phyloP scores from a whole-genome alignment of 345 rosid species.

The Dipteronia dyeriana region DNA sequence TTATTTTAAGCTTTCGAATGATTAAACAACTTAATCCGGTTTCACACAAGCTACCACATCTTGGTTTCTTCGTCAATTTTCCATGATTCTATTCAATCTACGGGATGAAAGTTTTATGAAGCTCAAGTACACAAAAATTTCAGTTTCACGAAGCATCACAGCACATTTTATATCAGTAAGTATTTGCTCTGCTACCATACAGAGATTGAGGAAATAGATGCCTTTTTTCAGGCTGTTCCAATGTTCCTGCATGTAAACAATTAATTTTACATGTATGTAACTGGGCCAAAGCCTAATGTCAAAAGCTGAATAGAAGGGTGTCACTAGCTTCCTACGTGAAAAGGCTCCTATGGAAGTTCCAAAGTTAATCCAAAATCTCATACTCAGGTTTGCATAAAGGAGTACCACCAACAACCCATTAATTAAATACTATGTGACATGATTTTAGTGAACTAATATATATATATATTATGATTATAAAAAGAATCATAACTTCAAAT shows the following conservation, averaged over 20 bases:
- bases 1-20: not conserved
- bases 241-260: not conserved
- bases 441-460: not conserved
- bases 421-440: not conserved
- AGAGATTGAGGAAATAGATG: not conserved
- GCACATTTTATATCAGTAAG: not conserved
- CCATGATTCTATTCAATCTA: not conserved
- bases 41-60: not conserved
- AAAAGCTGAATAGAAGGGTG: not conserved
- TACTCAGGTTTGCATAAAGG: not conserved
- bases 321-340: not conserved
- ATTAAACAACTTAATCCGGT: not conserved
- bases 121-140: not conserved
- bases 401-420: not conserved
- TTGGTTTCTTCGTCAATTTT: not conserved
- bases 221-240: not conserved
- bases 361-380: not conserved
- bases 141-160: not conserved
- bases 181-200: not conserved
- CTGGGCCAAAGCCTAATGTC: not conserved
- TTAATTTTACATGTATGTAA: not conserved
- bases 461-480: too few relatives aligned
- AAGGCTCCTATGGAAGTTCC: not conserved
- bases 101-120: not conserved
- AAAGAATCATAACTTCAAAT: not conserved